Percentiles rank a stretch among this genome's conserved stretches.
These are phyloP conservation scores for Suillus cothurnatus DNA, from an alignment of 768 basidiomycete genomes.

Conservation along the genomic window DNA sequence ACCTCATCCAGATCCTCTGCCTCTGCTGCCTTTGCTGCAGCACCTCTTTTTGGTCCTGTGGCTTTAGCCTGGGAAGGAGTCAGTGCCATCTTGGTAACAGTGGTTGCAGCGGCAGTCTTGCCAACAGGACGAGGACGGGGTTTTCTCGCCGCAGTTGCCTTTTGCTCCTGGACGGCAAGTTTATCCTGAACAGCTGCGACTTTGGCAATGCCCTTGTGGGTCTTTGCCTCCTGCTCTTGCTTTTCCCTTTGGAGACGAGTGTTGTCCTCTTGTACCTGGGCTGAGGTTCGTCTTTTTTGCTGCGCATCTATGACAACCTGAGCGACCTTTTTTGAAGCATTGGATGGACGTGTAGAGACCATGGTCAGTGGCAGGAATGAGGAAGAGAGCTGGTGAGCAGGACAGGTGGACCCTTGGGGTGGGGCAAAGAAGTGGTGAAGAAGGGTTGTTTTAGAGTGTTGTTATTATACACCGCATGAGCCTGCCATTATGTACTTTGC, in stretches of 20 bases:
- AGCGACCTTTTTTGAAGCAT: neutral
- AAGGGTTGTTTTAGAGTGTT: neutral
- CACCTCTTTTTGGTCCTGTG: neutral
- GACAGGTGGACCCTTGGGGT: neutral
- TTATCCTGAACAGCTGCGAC: neutral
- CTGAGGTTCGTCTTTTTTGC: neutral
- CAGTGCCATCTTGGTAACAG: neutral
- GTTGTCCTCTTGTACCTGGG: neutral
- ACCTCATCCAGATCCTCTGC: neutral
- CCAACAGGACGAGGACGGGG: neutral
- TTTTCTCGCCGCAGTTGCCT: neutral
- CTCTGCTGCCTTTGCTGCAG: too few relatives aligned
- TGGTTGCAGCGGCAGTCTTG: neutral
- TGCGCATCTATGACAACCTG: neutral
- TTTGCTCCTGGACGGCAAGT: neutral
- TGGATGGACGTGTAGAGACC: neutral
- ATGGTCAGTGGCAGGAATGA: neutral
- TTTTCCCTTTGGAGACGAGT: neutral
- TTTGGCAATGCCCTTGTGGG: neutral
- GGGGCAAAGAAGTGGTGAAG: too few relatives aligned
- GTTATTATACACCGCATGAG: too few relatives aligned
- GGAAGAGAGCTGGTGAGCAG: neutral
- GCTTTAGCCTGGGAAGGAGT: neutral
- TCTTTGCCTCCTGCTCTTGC: neutral
- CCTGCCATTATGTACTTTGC: too few relatives aligned